Evolutionary conservation across 1,284 basidiomycete genomes (phyloP), one percentile per base, ranked within the genome.

Genomic region (Tylopilus sp.): DNA sequence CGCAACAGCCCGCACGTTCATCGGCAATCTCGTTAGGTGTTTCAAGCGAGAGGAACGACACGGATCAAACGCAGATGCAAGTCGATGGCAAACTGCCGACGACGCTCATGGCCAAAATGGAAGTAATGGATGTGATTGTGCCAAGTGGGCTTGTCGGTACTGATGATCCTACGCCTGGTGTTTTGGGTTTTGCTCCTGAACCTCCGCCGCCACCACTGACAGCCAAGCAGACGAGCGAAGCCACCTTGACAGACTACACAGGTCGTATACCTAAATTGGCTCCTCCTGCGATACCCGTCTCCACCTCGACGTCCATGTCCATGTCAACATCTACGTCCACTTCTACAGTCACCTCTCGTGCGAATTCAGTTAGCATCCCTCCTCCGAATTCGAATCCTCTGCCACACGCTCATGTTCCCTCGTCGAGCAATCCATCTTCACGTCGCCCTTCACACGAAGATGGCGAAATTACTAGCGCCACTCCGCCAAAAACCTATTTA

Each of bases 391-490:
- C 13, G 11, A 52, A 51, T 45, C 25, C 30, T 15, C n/a, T 38
- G 2, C 29, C 36, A 4, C 37, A 53, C 11, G 26, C 47, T 15
- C 48, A 42, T 6, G 4, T 47, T 3, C 19, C 30, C 5, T 23
- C 53, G 15, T 53, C 53, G 11, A 61, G 23, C 11, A 30, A 53
- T 6, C 55, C 52, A 46, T 44, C 41, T 44, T 59, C 55, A 11
- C 63, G 60, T 47, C 61, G 64, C 31, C 60, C 59, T 4, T 71
- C 73, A 1, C 73, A 74, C 33, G 79, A 82, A 57, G 79, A 82
- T 38, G 78, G 80, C 6, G 81, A 82, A 60, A 79, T 82, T 16
- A 60, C 70, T 6, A 71, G 60, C 39, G 62, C 64, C 23, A 59
- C 69, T 2, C 64, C 71, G 5, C 59, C 65, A 4, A 71, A 71